Percentiles rank a stretch among this genome's conserved stretches.
Evolutionary conservation across 441 rosid genomes (phyloP).

Genomic region (Mallotus japonicus): DNA sequence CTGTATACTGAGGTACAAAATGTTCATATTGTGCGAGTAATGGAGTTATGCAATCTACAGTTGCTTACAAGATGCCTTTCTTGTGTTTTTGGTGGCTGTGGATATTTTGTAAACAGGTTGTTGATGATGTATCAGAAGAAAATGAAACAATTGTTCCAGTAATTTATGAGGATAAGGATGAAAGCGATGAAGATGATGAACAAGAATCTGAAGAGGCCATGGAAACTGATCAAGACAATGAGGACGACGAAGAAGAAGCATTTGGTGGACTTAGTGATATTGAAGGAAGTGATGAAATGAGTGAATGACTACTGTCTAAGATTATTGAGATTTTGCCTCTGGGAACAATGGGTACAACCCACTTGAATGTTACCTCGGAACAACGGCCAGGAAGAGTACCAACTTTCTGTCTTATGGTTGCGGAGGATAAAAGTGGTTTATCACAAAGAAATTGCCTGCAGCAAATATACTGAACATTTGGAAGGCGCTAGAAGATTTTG

Average conservation of each 20-base stretch:
- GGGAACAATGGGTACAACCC: neutral
- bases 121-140: slow-evolving; percentile 58
- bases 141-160: slow-evolving; percentile 42
- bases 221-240: slow-evolving; percentile 50
- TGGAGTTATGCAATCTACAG: neutral
- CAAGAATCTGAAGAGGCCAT: slow-evolving; percentile 57
- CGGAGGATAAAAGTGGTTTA: neutral
- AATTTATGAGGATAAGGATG: slow-evolving; percentile 64
- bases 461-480: neutral
- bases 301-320: slow-evolving; percentile 38
- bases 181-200: slow-evolving; percentile 53
- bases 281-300: slow-evolving; percentile 54
- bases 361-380: neutral
- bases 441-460: neutral
- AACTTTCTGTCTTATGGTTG: neutral
- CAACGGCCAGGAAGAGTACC: neutral
- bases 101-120: slow-evolving; percentile 32
- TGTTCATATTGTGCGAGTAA: too few species aligned
- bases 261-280: slow-evolving; percentile 44
- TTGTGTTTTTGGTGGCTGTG: neutral
- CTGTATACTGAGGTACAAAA: slow-evolving; percentile 42
- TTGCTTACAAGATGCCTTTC: neutral
- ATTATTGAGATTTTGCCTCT: neutral
- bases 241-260: slow-evolving; percentile 30
- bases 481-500: neutral